Percentiles rank a stretch among this genome's conserved stretches.
Conservation (phyloP, 2,329 filamentous ascomycete genomes). For the Madurella fahalii region DNA sequence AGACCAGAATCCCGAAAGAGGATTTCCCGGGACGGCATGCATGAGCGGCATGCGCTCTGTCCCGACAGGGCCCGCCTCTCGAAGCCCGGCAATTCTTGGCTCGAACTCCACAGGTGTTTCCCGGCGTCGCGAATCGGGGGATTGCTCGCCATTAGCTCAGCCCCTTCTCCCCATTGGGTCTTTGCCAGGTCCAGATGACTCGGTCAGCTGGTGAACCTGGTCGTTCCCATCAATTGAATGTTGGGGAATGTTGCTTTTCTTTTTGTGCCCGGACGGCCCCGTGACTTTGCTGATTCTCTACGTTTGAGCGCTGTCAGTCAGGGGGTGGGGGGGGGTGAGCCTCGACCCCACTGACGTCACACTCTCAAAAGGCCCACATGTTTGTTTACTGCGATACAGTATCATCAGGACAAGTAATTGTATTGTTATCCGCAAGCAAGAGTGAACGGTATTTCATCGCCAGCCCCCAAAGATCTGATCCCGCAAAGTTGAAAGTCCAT, state of each 20-base stretch:
- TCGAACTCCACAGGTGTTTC: neutral
- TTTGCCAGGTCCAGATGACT: neutral
- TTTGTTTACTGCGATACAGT: too few relatives aligned
- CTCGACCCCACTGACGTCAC: neutral
- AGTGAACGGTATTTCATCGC: too few relatives aligned
- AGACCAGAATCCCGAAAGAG: slow-evolving; percentile 11
- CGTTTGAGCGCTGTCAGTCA: neutral
- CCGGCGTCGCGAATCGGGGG: slow-evolving; percentile 9
- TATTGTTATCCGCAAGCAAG: too few relatives aligned
- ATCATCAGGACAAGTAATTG: too few relatives aligned
- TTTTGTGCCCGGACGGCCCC: neutral
- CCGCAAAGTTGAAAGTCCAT: too few relatives aligned
- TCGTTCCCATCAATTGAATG: neutral
- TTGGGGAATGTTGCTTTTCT: slow-evolving; percentile 1
- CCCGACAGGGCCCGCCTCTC: slow-evolving; percentile 16
- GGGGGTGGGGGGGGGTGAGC: neutral
- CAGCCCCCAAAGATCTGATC: too few relatives aligned
- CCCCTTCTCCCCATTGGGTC: neutral
- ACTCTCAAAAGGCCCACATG: neutral
- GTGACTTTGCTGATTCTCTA: neutral
- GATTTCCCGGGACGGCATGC: slow-evolving; percentile 22
- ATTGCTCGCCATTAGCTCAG: neutral
- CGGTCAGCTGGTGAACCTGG: slow-evolving; percentile 5
- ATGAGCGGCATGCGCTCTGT: slow-evolving; percentile 14
- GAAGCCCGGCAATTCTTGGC: slow-evolving; percentile 20